Evolutionary conservation across 164 flowering plant genomes (phyloP).

Genomic region (Brasenia schreberi): DNA sequence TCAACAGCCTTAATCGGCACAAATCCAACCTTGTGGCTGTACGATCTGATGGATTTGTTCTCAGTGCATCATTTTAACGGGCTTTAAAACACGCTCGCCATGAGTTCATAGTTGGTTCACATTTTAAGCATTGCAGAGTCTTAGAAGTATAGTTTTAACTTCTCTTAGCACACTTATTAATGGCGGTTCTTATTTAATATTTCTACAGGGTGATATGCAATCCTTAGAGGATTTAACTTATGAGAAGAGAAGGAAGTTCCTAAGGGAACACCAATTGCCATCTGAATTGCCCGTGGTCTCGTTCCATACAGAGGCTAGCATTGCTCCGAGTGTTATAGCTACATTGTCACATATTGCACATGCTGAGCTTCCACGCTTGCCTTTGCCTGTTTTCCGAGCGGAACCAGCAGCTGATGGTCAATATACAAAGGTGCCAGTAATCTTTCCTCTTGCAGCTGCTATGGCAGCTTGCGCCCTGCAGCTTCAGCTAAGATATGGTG

Average conservation of each 20-base stretch:
- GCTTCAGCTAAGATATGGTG: slow-evolving; percentile 69
- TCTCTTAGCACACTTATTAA: background rate
- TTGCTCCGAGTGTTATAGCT: slow-evolving; percentile 66
- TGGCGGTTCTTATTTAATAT: background rate
- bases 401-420: slow-evolving; percentile 20
- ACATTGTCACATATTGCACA: slow-evolving; percentile 87
- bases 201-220: slow-evolving; percentile 79
- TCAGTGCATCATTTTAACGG: no score
- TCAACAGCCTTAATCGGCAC: background rate
- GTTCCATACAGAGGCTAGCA: slow-evolving; percentile 77
- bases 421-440: slow-evolving; percentile 62
- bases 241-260: slow-evolving; percentile 63
- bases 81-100: background rate
- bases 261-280: slow-evolving; percentile 56
- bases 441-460: slow-evolving; percentile 82
- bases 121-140: background rate
- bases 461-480: slow-evolving; percentile 94
- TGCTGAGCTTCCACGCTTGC: slow-evolving; percentile 60
- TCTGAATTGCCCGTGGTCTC: slow-evolving; percentile 79
- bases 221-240: slow-evolving; percentile 88
- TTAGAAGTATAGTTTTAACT: background rate
- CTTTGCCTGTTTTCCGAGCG: slow-evolving; percentile 13
- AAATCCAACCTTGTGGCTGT: background rate
- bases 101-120: background rate
- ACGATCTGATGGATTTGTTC: no score